phyloP scores from a whole-genome alignment of 1,139 yeast species.

The Meyerozyma athensensis region DNA sequence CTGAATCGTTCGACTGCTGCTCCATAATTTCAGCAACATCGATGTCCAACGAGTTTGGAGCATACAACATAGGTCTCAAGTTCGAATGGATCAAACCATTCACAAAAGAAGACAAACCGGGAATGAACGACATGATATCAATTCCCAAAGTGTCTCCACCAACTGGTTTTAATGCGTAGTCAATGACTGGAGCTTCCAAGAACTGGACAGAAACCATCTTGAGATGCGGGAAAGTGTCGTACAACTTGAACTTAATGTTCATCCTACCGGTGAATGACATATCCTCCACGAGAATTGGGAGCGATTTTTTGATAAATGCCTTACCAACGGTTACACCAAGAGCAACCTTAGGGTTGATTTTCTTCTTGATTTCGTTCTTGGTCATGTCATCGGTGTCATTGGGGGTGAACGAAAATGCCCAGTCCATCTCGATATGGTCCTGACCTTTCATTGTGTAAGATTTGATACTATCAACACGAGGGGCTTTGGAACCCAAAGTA shows the following conservation, averaged over 20 bases:
- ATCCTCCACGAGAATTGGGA: constrained; percentile 73
- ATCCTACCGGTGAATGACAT: constrained; percentile 71
- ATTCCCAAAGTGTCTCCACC: constrained; percentile 83
- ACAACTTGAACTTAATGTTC: constrained; percentile 60
- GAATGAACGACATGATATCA: constrained; percentile 78
- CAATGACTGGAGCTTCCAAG: constrained; percentile 72
- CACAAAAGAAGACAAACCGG: constrained; percentile 73
- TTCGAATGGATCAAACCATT: constrained; percentile 63
- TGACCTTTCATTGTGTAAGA: constrained; percentile 66
- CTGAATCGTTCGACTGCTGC: constrained; percentile 57
- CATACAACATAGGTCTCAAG: constrained; percentile 72
- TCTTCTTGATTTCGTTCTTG: constrained; percentile 61
- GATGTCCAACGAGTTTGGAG: constrained; percentile 75
- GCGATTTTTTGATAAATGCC: constrained; percentile 67
- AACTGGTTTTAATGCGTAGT: constrained; percentile 77
- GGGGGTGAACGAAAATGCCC: constrained; percentile 78
- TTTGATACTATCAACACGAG: constrained; percentile 64
- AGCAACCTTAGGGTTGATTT: constrained; percentile 74
- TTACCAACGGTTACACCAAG: constrained; percentile 76
- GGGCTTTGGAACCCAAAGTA: constrained; percentile 76
- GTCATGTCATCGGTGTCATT: constrained; percentile 82
- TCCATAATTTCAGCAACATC: constrained; percentile 69
- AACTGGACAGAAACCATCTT: constrained; percentile 66
- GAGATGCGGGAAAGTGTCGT: constrained; percentile 68
- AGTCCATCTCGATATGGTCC: constrained; percentile 72